These are phyloP conservation scores for Pythium grandisporangium DNA, from an alignment of 352 stramenopile genomes.

Conservation along the genomic window DNA sequence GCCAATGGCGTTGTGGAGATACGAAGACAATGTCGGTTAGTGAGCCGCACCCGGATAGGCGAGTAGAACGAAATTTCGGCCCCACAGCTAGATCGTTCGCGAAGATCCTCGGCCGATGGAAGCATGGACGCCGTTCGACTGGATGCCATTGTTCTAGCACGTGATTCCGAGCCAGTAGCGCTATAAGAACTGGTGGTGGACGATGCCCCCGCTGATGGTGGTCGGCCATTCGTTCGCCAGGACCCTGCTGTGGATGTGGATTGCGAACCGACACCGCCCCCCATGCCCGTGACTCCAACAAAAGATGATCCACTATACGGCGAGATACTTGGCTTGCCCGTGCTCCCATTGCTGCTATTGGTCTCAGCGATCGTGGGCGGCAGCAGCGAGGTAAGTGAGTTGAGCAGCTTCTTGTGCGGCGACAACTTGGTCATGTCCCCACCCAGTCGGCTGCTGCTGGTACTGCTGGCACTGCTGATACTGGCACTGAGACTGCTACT, in stretches of 20 bases:
- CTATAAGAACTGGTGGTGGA: no score
- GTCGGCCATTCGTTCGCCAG: not conserved
- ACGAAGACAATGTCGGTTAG: conserved; percentile 59
- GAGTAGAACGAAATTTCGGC: conserved; percentile 69
- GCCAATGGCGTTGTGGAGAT: conserved; percentile 22
- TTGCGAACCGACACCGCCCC: not conserved
- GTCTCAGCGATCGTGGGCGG: conserved; percentile 1
- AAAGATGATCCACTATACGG: not conserved
- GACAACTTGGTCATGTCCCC: conserved; percentile 16
- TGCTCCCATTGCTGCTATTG: conserved; percentile 8
- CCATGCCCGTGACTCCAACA: not conserved
- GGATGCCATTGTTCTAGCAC: no score
- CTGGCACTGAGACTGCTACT: no score
- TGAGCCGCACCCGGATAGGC: conserved; percentile 50
- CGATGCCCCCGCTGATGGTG: conserved; percentile 5
- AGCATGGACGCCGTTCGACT: conserved; percentile 13
- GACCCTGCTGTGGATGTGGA: not conserved
- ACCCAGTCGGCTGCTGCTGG: no score
- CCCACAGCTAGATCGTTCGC: conserved; percentile 52
- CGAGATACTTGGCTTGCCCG: not conserved
- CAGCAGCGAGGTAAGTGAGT: conserved; percentile 39
- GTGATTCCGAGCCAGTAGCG: no score
- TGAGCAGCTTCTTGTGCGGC: conserved; percentile 48
- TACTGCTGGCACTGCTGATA: no score
- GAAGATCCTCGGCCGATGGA: conserved; percentile 27